Evolutionary conservation across 768 basidiomycete species (phyloP).

Genomic region (Collybia sordida): DNA sequence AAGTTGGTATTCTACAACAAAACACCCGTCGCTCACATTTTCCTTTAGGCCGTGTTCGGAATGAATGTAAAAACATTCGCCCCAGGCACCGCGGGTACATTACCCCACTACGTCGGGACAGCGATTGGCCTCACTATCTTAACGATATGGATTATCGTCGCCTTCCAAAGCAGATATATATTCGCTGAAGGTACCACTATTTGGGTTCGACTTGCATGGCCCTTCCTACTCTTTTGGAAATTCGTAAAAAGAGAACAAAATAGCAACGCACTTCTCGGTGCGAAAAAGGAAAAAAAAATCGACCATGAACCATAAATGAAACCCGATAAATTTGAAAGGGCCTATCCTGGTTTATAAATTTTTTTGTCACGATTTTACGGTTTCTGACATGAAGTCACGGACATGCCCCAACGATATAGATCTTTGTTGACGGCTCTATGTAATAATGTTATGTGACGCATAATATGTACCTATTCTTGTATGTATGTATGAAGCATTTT

Average conservation of each 20-base stretch:
- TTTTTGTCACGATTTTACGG: too few relatives aligned
- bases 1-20: conserved; percentile 9
- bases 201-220: conserved; percentile 36
- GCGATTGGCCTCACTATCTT: conserved; percentile 47
- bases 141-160: conserved; percentile 55
- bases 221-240: conserved; percentile 22
- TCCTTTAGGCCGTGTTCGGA: conserved; percentile 50
- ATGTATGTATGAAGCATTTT: conserved; percentile 23
- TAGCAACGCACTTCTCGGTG: not conserved
- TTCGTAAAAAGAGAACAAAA: not conserved
- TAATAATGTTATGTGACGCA: conserved; percentile 49
- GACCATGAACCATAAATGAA: too few relatives aligned
- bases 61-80: conserved; percentile 56
- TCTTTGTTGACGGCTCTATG: too few relatives aligned
- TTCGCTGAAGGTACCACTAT: conserved; percentile 26
- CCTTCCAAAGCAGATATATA: conserved; percentile 47
- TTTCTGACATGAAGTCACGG: too few relatives aligned
- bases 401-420: too few relatives aligned
- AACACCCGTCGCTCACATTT: not conserved
- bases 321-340: too few relatives aligned
- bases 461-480: conserved; percentile 62
- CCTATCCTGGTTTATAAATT: too few relatives aligned
- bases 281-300: too few relatives aligned
- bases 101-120: conserved; percentile 39
- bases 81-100: conserved; percentile 31